These are phyloP conservation scores for Gossypium rotundifolium DNA, from an alignment of 345 rosid species.

Conservation along the genomic window DNA sequence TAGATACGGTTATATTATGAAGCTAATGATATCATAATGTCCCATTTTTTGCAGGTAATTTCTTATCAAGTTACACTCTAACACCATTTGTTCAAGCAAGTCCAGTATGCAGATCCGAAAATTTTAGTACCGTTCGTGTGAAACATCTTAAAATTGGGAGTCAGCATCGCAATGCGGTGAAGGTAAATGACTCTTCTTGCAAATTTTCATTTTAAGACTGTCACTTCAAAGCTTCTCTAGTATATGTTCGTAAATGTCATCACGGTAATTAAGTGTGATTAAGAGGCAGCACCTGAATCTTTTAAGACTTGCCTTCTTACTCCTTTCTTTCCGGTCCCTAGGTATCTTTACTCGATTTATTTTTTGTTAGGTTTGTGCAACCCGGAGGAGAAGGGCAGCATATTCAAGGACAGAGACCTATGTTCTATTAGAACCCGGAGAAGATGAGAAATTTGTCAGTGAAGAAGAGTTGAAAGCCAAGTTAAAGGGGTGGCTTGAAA, in stretches of 20 bases:
- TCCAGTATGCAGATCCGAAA: conserved; percentile 5
- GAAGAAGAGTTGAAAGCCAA: conserved; percentile 67
- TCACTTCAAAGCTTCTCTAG: neutral
- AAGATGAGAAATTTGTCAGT: conserved; percentile 70
- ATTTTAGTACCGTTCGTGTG: conserved; percentile 10
- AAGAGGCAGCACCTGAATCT: neutral
- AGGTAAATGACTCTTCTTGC: conserved; percentile 21
- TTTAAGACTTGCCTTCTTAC: neutral
- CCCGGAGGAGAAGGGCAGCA: conserved; percentile 52
- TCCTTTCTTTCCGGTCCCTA: neutral
- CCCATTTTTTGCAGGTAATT: conserved; percentile 18
- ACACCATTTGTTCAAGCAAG: conserved; percentile 20
- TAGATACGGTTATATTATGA: neutral
- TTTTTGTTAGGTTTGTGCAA: conserved; percentile 32
- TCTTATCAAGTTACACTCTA: neutral
- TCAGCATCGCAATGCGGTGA: conserved; percentile 6
- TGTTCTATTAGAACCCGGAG: conserved; percentile 71
- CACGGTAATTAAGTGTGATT: no score
- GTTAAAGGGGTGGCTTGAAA: conserved; percentile 62
- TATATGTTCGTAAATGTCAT: neutral
- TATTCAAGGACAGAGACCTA: conserved; percentile 56
- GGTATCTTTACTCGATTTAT: neutral
- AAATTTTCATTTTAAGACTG: neutral
- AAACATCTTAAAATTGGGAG: conserved; percentile 3
- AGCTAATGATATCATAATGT: neutral